Evolutionary conservation across 2,329 filamentous ascomycete genomes (phyloP), one percentile per base, ranked within the genome.

Genomic region (Juglanconis oblonga): DNA sequence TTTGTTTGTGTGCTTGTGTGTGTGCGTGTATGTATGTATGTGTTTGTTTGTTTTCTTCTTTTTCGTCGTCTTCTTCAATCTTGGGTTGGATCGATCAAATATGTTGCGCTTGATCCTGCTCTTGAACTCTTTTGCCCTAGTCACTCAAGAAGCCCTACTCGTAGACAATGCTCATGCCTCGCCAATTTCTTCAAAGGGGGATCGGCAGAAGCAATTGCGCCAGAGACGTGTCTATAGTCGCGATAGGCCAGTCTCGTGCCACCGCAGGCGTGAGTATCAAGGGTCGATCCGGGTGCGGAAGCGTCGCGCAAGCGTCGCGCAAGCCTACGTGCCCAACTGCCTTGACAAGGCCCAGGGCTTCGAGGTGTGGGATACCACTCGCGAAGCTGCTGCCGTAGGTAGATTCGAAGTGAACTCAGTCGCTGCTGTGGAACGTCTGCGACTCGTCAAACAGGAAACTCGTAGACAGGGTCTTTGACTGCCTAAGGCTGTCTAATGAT

Each of bases 91-190:
- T n/a, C 8, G 53, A 29, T 6, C 11, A 8, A 35, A 44, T 31
- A 24, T 24, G 13, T 11, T 36, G 35, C 33, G 13, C 8, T 31
- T 44, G 45, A 17, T 40, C 17, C 53, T 57, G 17, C 11, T 49
- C 9, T 56, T 52, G 10, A 36, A 55, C 24, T 35, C 4, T 33
- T 58, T 40, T 40, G 38, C 44, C 31, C 32, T 24, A 38, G 11
- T 40, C 5, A 29, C 44, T 53, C 44, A 52, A n/a, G n/a, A 45
- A 52, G 33, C 51, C 53, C n/a, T 31, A 42, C 42, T 14, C 50
- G 53, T 40, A 48, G 24, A 49, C 29, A 52, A 40, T 45, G 47
- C 24, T 52, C 57, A 59, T 62, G 44, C 50, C 52, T 35, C n/a
- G 35, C 36, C 45, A 51, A 38, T 40, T 44, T n/a, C 29, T 45